Evolutionary conservation across 1,139 yeast genomes (phyloP).

Genomic region (Geotrichum histeridarum): DNA sequence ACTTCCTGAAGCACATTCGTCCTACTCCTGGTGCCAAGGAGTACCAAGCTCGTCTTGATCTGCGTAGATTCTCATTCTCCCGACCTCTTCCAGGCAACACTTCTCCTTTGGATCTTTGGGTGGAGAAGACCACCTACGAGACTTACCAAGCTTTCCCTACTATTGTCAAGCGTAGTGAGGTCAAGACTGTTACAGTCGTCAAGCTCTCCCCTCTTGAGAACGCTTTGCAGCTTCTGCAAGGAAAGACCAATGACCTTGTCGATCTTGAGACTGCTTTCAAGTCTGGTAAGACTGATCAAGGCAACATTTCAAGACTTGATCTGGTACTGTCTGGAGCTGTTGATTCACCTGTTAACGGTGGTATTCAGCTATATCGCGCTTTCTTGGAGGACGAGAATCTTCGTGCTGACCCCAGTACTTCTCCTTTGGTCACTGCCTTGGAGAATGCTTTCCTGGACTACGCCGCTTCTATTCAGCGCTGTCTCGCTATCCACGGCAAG

Average conservation of each 20-base stretch:
- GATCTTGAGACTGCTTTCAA: constrained; percentile 62
- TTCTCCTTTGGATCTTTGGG: constrained; percentile 75
- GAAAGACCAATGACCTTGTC: constrained; percentile 67
- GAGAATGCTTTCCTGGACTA: constrained; percentile 65
- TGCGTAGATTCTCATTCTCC: constrained; percentile 63
- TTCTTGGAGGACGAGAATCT: constrained; percentile 49
- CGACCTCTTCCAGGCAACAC: constrained; percentile 73
- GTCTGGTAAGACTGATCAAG: constrained; percentile 50
- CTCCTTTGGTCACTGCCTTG: constrained; percentile 47
- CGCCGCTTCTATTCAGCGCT: constrained; percentile 58
- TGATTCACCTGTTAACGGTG: constrained; percentile 90
- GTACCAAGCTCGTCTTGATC: constrained; percentile 47
- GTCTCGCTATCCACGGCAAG: constrained; percentile 64
- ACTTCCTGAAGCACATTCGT: constrained; percentile 17
- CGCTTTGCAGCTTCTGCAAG: constrained; percentile 63
- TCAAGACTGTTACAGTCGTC: constrained; percentile 48
- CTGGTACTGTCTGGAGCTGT: constrained; percentile 82
- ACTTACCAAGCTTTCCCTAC: constrained; percentile 80
- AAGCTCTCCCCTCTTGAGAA: constrained; percentile 81
- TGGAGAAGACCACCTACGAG: constrained; percentile 77
- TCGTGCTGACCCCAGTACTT: constrained; percentile 37
- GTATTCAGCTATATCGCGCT: constrained; percentile 75
- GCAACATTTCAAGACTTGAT: constrained; percentile 50
- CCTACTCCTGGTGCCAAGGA: constrained; percentile 32
- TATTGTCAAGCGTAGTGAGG: constrained; percentile 77